phyloP scores from a whole-genome alignment of 164 flowering plant species.

The Piper longum region DNA sequence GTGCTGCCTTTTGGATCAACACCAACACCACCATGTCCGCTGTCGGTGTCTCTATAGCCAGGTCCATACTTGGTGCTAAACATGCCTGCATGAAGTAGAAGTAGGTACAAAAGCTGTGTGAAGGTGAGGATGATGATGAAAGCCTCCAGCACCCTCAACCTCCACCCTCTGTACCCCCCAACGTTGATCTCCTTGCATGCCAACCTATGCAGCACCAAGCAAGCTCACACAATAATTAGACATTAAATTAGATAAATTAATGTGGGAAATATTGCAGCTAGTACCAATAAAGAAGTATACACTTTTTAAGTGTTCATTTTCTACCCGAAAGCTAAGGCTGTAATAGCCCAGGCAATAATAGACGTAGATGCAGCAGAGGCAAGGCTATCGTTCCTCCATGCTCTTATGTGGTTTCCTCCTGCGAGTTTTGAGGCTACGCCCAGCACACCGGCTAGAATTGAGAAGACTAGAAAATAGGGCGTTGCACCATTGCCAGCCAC shows the following conservation, averaged over 20 bases:
- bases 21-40: conserved; percentile 21
- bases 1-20: conserved; percentile 6
- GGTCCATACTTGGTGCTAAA: conserved; percentile 65
- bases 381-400: conserved; percentile 77
- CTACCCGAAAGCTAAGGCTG: conserved; percentile 79
- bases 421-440: conserved; percentile 59
- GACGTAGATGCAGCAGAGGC: conserved; percentile 65
- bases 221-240: neutral
- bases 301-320: too few relatives aligned
- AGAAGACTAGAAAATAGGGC: conserved; percentile 38
- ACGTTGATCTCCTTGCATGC: conserved; percentile 74
- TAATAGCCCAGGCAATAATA: conserved; percentile 69
- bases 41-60: conserved; percentile 49
- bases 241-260: too few relatives aligned
- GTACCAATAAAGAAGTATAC: neutral
- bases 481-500: conserved; percentile 59
- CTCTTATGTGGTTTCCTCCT: conserved; percentile 60
- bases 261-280: neutral
- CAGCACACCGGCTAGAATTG: conserved; percentile 51
- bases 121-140: conserved; percentile 49
- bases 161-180: conserved; percentile 86
- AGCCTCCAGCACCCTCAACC: conserved; percentile 61
- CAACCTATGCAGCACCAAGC: conserved; percentile 21
- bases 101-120: conserved; percentile 52
- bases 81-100: conserved; percentile 61